Evolutionary conservation across 2,329 filamentous ascomycete species (phyloP), one percentile per base, ranked within the genome.

Genomic region (Aureobasidium sp.): DNA sequence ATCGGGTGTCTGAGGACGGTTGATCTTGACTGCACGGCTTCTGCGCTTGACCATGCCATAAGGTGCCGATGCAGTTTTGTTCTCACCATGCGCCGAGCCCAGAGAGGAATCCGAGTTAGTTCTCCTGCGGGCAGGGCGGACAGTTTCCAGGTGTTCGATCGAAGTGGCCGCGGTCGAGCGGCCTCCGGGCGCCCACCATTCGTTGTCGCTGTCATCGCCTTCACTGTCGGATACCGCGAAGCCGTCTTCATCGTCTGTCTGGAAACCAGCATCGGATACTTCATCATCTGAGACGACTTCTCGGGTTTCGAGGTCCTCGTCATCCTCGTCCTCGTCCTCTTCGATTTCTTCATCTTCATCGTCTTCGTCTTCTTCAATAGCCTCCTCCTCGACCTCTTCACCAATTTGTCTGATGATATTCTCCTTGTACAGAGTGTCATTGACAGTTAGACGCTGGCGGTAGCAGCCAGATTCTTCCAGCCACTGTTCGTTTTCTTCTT

Each of bases 301-400:
- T 0, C 78, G 76, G 2, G 77, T 75, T 9, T 64, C 64, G n/a
- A 47, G 36, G 14, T 66, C 65, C 5, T 78, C 77, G 0, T 77
- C 49, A 36, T 49, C 47, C 29, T 49, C 47, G 34, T 52, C 49
- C 20, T 52, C 73, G 25, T 69, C 69, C 5, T 72, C 70, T 15
- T 78, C 76, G 41, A 87, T 85, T 61, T 87, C 87, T 7, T 87
- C 86, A 12, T 84, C 82, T 65, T 81, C 78, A 1, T 81, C 77
- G 3, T 81, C 80, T 1, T 79, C 76, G 8, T 87, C 85, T n/a
- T 88, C 85, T 61, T 88, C 81, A 11, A 87, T 78, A 4, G 87
- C 92, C 75, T 97, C 94, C 69, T 95, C 90, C 71, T 97, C 94
- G 1, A 87, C 94, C 75, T 99, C 93, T 71, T 90, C 87, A 52